Evolutionary conservation across 768 basidiomycete species (phyloP).

Genomic region (Mycena alexandri): DNA sequence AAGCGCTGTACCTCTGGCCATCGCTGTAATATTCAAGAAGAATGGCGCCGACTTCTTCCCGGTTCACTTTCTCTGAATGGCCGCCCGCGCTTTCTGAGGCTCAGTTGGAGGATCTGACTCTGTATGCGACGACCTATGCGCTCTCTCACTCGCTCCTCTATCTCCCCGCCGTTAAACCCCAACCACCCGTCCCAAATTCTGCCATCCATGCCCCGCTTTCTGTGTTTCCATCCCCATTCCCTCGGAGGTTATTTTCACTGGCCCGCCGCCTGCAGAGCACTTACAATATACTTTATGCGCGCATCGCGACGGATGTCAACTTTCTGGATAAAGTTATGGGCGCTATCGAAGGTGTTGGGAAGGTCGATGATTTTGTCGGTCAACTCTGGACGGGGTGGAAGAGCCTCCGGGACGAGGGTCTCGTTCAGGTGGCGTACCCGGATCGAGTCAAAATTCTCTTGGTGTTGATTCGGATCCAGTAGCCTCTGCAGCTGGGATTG

Average conservation of each 20-base stretch:
- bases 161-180: constrained; percentile 68
- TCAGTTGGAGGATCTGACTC: constrained; percentile 71
- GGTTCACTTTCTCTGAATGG: constrained; percentile 73
- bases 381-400: constrained; percentile 92
- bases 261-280: constrained; percentile 76
- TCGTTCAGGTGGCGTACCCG: constrained; percentile 53
- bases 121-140: constrained; percentile 84
- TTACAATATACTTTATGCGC: constrained; percentile 90
- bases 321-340: constrained; percentile 93
- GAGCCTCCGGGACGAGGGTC: constrained; percentile 72
- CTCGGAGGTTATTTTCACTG: constrained; percentile 74
- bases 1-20: too few relatives aligned
- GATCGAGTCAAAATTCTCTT: neutral
- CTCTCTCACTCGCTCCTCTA: constrained; percentile 89
- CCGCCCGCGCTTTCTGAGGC: constrained; percentile 74
- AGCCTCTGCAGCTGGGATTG: constrained; percentile 90
- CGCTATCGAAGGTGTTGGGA: constrained; percentile 77
- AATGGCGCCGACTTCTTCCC: neutral
- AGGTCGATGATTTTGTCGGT: constrained; percentile 89
- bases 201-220: constrained; percentile 93
- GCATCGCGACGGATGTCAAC: constrained; percentile 80
- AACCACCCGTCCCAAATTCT: constrained; percentile 69
- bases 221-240: constrained; percentile 90
- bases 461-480: constrained; percentile 3
- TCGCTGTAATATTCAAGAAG: too few relatives aligned